Conservation (phyloP, 345 rosid genomes). For the Salix exigua region DNA sequence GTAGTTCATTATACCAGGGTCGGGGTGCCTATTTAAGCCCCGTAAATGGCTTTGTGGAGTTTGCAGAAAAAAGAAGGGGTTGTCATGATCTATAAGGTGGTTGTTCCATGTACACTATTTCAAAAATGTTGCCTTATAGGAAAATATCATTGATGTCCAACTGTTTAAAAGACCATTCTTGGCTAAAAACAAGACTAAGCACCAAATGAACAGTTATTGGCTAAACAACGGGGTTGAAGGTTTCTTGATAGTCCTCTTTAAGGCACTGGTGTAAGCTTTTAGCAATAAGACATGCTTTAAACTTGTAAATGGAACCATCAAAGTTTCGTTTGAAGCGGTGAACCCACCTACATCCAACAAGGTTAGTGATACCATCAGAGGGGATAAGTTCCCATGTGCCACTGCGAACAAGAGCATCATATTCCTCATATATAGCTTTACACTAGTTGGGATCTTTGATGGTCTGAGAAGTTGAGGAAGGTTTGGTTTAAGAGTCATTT, state of each 20-base stretch:
- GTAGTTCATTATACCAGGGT: not conserved
- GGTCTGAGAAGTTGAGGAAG: no score
- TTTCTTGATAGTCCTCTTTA: not conserved
- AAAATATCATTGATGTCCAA: not conserved
- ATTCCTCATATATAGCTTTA: not conserved
- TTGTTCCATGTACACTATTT: not conserved
- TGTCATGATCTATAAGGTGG: not conserved
- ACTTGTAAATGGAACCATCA: not conserved
- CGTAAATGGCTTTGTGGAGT: not conserved
- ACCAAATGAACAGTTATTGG: not conserved
- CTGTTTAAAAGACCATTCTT: not conserved
- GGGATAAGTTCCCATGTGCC: not conserved
- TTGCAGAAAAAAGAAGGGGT: fast-evolving
- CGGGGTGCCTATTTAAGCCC: not conserved
- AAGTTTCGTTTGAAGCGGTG: not conserved
- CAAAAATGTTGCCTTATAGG: no score
- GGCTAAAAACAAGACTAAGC: not conserved
- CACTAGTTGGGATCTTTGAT: not conserved
- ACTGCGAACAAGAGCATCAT: not conserved
- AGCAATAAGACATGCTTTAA: not conserved
- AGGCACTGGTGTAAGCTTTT: not conserved
- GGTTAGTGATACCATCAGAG: not conserved
- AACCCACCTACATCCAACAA: not conserved
- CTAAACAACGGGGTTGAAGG: not conserved
- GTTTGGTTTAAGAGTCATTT: no score